Percentiles rank a stretch among this genome's conserved stretches.
Conservation (phyloP, 805 yeast genomes). For the Nakazawaea wyomingensis region DNA sequence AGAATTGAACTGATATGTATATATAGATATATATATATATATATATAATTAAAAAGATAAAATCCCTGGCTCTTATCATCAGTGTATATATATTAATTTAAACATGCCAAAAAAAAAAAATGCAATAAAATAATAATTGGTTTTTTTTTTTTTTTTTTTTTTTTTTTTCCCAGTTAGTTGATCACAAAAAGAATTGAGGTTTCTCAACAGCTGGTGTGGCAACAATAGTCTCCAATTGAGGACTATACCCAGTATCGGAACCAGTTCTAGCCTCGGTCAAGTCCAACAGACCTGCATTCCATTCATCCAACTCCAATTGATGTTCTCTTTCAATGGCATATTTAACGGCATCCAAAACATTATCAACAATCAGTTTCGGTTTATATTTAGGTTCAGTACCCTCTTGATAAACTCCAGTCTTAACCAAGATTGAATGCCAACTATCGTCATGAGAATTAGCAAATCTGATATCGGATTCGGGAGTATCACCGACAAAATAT, state of each 20-base stretch:
- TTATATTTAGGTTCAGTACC: constrained; percentile 75
- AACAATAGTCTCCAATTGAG: constrained; percentile 11
- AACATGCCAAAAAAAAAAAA: no score
- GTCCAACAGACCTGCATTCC: constrained; percentile 45
- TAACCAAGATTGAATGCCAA: constrained; percentile 80
- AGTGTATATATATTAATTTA: no score
- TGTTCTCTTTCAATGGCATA: constrained; percentile 83
- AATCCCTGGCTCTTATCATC: no score
- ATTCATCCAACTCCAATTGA: constrained; percentile 61
- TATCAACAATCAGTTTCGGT: constrained; percentile 69
- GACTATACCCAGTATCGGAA: not conserved
- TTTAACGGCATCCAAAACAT: constrained; percentile 77
- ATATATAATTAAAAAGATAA: no score
- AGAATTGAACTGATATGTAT: no score
- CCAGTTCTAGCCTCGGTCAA: constrained; percentile 2
- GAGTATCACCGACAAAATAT: constrained; percentile 86
- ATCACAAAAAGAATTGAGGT: constrained; percentile 10
- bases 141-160: no score
- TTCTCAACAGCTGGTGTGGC: constrained; percentile 14
- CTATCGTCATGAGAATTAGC: constrained; percentile 82
- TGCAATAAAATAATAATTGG: no score
- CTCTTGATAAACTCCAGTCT: constrained; percentile 82
- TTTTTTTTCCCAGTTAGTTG: no score
- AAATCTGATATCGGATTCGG: constrained; percentile 82
- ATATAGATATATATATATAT: no score